Percentiles rank a stretch among this genome's conserved stretches.
Conservation (phyloP, 805 yeast genomes). For the Saturnispora serradocipensis region DNA sequence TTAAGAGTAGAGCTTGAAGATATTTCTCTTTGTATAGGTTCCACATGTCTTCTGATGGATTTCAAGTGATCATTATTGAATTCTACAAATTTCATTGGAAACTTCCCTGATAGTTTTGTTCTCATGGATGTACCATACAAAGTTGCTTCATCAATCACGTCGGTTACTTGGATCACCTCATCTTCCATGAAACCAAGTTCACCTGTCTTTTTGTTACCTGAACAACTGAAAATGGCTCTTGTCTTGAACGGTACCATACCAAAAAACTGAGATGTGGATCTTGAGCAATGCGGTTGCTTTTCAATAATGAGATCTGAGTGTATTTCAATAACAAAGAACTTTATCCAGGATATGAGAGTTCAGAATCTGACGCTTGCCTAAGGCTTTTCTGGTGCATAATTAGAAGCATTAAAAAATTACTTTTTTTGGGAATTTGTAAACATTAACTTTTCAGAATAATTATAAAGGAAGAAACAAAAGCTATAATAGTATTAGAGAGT, state of each 20-base stretch:
- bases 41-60: neutral
- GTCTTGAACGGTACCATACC: constrained; percentile 21
- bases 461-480: neutral
- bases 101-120: constrained; percentile 74
- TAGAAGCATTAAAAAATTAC: neutral
- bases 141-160: constrained; percentile 83
- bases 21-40: constrained; percentile 3
- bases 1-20: constrained; percentile 9
- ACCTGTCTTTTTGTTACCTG: constrained; percentile 72
- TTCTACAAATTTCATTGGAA: constrained; percentile 83
- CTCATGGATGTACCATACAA: constrained; percentile 79
- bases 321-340: neutral
- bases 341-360: neutral
- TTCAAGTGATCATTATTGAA: constrained; percentile 17
- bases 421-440: neutral
- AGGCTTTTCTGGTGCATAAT: neutral
- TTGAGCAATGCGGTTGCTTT: neutral
- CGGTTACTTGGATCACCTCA: constrained; percentile 72
- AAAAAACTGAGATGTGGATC: neutral
- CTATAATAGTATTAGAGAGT: neutral
- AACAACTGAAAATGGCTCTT: constrained; percentile 79
- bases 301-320: neutral
- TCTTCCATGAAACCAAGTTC: constrained; percentile 93
- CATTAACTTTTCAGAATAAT: neutral
- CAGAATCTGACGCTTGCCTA: neutral